A percentile compares a stretch with the other conserved stretches of the same genome.
Evolutionary conservation across 140 eudicot species (phyloP).

Genomic region (Senecio squalidus): DNA sequence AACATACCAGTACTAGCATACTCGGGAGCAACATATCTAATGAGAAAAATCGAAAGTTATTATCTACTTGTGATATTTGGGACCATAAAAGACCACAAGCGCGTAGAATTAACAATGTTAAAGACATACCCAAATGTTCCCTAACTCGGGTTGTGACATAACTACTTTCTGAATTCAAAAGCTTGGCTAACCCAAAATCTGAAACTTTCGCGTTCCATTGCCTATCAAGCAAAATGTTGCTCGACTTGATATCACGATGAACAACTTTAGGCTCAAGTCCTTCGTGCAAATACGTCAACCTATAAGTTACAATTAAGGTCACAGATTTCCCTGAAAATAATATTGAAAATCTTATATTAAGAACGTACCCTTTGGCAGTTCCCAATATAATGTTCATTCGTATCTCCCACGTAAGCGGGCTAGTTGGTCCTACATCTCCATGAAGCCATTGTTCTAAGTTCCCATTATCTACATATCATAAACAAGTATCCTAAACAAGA

Average conservation of each 20-base stretch:
- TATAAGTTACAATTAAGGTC: constrained; percentile 21
- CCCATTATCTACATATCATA: constrained; percentile 88
- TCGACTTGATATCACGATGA: constrained; percentile 91
- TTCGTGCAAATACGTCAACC: constrained; percentile 94
- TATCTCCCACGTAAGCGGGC: constrained; percentile 90
- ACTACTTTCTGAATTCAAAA: constrained; percentile 76
- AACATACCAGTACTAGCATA: constrained; percentile 96
- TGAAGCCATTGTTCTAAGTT: constrained; percentile 98
- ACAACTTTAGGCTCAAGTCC: constrained; percentile 97
- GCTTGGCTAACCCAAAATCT: constrained; percentile 92
- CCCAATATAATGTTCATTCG: constrained; percentile 81
- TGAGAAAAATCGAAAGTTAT: not conserved
- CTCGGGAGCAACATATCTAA: constrained; percentile 94
- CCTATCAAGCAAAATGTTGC: constrained; percentile 84
- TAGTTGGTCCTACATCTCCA: constrained; percentile 81
- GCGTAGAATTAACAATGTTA: no score
- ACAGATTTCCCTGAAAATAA: not conserved
- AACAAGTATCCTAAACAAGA: constrained; percentile 71
- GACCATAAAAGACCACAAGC: not conserved
- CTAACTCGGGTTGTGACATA: constrained; percentile 92
- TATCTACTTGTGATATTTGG: not conserved
- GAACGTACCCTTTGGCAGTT: constrained; percentile 82
- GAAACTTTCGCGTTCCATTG: constrained; percentile 89
- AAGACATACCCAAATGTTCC: constrained; percentile 95
- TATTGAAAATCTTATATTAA: not conserved